Percentiles rank a stretch among this genome's conserved stretches.
Conservation (phyloP, 768 basidiomycete species). For the Kwoniella newhampshirensis region DNA sequence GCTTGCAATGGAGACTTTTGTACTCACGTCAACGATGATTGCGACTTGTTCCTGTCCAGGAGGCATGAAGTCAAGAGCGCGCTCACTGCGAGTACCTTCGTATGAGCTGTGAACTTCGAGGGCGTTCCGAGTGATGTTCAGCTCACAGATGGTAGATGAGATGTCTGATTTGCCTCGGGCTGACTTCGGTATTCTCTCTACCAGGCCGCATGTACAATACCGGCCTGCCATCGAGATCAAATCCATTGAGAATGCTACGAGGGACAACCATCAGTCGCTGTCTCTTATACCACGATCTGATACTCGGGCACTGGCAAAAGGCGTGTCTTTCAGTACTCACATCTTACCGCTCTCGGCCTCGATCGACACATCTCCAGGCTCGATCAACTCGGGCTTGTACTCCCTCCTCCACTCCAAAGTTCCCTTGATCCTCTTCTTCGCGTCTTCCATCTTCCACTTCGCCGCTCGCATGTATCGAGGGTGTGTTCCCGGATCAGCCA, state of each 20-base stretch:
- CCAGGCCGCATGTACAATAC: slow-evolving; percentile 87
- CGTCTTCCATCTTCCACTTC: slow-evolving; percentile 78
- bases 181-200: slow-evolving; percentile 75
- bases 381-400: slow-evolving; percentile 78
- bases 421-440: slow-evolving; percentile 70
- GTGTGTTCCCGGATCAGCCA: slow-evolving; percentile 65
- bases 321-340: too few relatives aligned
- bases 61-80: slow-evolving; percentile 85
- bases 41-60: slow-evolving; percentile 74
- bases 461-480: slow-evolving; percentile 79
- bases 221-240: slow-evolving; percentile 81
- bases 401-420: slow-evolving; percentile 84
- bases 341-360: slow-evolving; percentile 87
- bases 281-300: not conserved
- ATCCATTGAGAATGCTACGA: slow-evolving; percentile 72
- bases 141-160: slow-evolving; percentile 82
- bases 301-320: not conserved
- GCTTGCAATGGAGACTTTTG: not conserved
- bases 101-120: not conserved
- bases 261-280: not conserved
- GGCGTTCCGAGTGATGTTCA: not conserved
- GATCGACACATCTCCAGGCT: slow-evolving; percentile 70
- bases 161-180: slow-evolving; percentile 76
- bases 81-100: slow-evolving; percentile 61
- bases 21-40: slow-evolving; percentile 31